Evolutionary conservation across 352 stramenopile genomes (phyloP).

Genomic region (Globisporangium nagaii): DNA sequence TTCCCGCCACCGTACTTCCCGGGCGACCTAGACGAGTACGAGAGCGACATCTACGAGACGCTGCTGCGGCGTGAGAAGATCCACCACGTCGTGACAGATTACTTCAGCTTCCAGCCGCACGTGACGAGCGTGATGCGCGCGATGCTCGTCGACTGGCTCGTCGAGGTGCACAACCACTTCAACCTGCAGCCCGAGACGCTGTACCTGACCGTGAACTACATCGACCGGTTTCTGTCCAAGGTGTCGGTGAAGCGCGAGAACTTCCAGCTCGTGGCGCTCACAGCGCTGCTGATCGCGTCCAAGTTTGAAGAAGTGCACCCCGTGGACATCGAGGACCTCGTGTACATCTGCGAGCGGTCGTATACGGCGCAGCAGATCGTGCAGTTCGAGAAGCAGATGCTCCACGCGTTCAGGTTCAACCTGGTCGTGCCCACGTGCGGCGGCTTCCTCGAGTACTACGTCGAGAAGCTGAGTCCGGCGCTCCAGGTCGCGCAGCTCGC

Average conservation of each 20-base stretch:
- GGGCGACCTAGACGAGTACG: slow-evolving; percentile 43
- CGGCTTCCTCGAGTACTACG: slow-evolving; percentile 94
- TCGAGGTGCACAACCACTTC: slow-evolving; percentile 98
- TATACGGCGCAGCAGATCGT: slow-evolving; percentile 86
- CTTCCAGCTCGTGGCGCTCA: slow-evolving; percentile 97
- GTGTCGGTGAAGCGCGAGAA: slow-evolving; percentile 87
- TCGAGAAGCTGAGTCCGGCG: slow-evolving; percentile 73
- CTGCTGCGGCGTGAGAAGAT: slow-evolving; percentile 33
- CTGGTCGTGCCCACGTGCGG: slow-evolving; percentile 94
- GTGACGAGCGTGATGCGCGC: slow-evolving; percentile 56
- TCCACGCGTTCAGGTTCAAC: slow-evolving; percentile 94
- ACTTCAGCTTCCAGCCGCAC: slow-evolving; percentile 43
- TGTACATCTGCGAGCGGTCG: slow-evolving; percentile 97
- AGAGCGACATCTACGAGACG: slow-evolving; percentile 45
- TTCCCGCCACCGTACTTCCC: slow-evolving; percentile 26
- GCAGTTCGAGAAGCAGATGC: slow-evolving; percentile 92
- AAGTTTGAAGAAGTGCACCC: slow-evolving; percentile 99
- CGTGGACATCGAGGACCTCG: slow-evolving; percentile 94
- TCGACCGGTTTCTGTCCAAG: slow-evolving; percentile 95
- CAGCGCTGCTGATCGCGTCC: slow-evolving; percentile 94
- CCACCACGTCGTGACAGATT: slow-evolving; percentile 44
- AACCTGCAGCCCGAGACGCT: slow-evolving; percentile 96
- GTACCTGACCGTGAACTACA: slow-evolving; percentile 97
- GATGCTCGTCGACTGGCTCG: slow-evolving; percentile 75
- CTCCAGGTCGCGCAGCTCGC: slow-evolving; percentile 34